Base-by-base conservation (phyloP, 305 asterid genomes). In the Solanum hybrid region DNA sequence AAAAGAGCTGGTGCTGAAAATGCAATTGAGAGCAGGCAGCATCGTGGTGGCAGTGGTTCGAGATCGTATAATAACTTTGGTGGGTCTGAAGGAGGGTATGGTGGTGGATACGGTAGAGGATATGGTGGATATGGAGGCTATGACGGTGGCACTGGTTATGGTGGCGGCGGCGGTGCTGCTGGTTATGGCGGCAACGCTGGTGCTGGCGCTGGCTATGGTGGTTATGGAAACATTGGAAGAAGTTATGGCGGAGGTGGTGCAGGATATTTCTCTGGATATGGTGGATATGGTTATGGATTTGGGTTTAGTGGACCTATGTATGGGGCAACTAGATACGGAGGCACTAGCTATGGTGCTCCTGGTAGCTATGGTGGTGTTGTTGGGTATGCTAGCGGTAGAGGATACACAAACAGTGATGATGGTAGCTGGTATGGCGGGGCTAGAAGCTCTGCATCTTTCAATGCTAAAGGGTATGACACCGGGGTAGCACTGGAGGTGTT, bases 281-380 rank as follows among this genome's bases (percentile, higher is more conserved):
- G 97, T 88, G 98, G 98, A 27, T 95, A 95, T 37, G 98, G 98
- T 3, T 96, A 94, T 90, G 99, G 99, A 6, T 97, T 93, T 84
- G 98, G 99, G 56, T 97, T 91, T 91, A 97, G 98, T 88, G 98
- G 98, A 9, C 94, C 97, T 64, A 96, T 97, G 98, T 97, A 97
- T 29, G 90, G 95, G 26, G 96, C 97, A 73, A 96, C 93, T 78
- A 98, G 96, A 2, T 97, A 94, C 90, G 98, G 96, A 60, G 94
- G 95, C 88, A 91, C 95, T 87, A 93, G 94, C 27, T 95, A 89
- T 90, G 98, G 94, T 7, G 91, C 93, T 78, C 90, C 95, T n/a
- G 93, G 92, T 81, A 96, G 96, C 38, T 96, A 95, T 84, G 96
- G 97, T 38, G 95, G 95, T 51, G 90, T 92, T 15, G 86, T 90